These are phyloP conservation scores for Salix dunnii DNA, from an alignment of 345 rosid species.

Conservation along the genomic window DNA sequence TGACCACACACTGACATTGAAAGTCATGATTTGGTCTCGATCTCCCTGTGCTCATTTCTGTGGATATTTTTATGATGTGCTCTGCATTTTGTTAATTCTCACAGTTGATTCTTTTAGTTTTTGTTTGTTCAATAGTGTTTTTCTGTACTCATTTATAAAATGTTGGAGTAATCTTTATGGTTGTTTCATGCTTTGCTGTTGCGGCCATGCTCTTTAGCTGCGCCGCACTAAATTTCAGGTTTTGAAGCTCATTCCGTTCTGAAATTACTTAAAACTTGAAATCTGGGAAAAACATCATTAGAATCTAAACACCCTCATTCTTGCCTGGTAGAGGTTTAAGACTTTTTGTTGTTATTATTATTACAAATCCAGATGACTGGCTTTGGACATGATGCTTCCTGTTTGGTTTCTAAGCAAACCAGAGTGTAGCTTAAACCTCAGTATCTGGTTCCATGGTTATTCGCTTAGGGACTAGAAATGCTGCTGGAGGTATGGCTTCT, in stretches of 20 bases:
- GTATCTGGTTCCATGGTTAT: neutral
- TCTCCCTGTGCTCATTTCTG: neutral
- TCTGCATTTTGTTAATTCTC: neutral
- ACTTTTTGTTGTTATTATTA: neutral
- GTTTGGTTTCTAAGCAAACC: neutral
- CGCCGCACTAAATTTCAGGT: neutral
- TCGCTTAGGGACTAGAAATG: neutral
- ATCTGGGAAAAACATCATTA: neutral
- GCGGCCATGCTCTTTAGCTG: neutral
- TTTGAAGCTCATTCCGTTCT: neutral
- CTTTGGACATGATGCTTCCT: neutral
- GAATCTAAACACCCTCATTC: neutral
- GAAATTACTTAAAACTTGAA: neutral
- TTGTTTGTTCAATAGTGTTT: neutral
- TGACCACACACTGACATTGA: slow-evolving; percentile 9
- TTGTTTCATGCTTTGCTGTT: neutral
- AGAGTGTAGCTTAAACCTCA: neutral
- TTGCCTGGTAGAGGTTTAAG: neutral
- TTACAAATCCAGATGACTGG: neutral
- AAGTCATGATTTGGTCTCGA: neutral
- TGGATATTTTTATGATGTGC: neutral
- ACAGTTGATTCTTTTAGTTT: neutral
- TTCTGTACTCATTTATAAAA: neutral
- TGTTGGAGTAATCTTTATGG: neutral
- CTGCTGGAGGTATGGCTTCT: neutral